phyloP scores from a whole-genome alignment of 331 rosid species.

The Malus hybrid region DNA sequence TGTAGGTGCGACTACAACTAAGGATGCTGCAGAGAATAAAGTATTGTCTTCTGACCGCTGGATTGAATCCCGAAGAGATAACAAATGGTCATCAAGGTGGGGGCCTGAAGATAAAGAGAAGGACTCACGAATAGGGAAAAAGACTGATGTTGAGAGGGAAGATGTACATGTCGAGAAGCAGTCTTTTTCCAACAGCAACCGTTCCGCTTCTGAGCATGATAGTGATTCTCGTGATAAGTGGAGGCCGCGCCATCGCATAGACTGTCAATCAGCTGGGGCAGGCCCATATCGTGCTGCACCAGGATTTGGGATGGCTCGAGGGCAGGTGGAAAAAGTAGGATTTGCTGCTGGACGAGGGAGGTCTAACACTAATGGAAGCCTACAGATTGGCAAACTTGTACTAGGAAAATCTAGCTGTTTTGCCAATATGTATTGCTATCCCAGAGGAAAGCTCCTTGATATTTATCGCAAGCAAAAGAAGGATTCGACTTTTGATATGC shows the following conservation, averaged over 20 bases:
- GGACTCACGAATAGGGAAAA: slow-evolving; percentile 53
- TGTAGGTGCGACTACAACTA: slow-evolving; percentile 33
- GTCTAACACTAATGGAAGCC: slow-evolving; percentile 23
- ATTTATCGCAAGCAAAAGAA: slow-evolving; percentile 52
- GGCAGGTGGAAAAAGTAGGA: slow-evolving; percentile 46
- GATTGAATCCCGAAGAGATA: slow-evolving; percentile 61
- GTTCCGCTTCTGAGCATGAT: slow-evolving; percentile 50
- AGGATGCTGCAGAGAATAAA: slow-evolving; percentile 37
- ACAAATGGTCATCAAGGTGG: slow-evolving; percentile 82
- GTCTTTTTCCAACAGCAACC: slow-evolving; percentile 38
- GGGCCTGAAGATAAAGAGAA: slow-evolving; percentile 81
- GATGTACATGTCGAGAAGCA: slow-evolving; percentile 42
- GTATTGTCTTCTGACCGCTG: slow-evolving; percentile 16
- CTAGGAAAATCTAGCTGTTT: slow-evolving; percentile 38
- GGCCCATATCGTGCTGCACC: slow-evolving; percentile 70
- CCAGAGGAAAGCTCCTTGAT: slow-evolving; percentile 68
- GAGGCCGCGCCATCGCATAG: slow-evolving; percentile 79
- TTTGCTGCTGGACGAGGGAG: slow-evolving; percentile 72
- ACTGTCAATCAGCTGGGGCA: slow-evolving; percentile 48
- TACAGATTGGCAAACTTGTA: slow-evolving; percentile 42
- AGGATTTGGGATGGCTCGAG: slow-evolving; percentile 66
- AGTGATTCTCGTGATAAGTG: slow-evolving; percentile 65
- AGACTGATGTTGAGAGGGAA: slow-evolving; percentile 47
- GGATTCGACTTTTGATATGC: slow-evolving; percentile 31
- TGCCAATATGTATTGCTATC: slow-evolving; percentile 38